These are phyloP conservation scores for Pyrenochaeta sp. DNA, from an alignment of 2,329 filamentous ascomycete species.

Conservation along the genomic window DNA sequence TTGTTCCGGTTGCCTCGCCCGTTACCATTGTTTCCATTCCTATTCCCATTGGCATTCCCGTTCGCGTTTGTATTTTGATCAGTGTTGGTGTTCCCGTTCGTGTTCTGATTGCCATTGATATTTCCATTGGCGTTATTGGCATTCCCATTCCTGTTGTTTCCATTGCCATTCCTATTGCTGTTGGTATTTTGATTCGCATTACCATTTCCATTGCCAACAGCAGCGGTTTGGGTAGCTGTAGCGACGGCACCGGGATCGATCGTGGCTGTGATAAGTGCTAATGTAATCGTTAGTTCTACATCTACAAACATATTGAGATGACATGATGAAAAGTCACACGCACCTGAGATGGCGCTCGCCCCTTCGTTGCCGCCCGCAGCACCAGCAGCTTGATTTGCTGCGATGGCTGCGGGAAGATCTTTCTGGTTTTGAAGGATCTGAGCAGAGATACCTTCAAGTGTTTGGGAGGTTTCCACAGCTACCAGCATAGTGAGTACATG, in stretches of 20 bases:
- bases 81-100: conserved; percentile 13
- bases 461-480: conserved; percentile 58
- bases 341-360: conserved; percentile 53
- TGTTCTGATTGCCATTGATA: conserved; percentile 3
- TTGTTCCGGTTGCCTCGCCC: conserved; percentile 3
- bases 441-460: conserved; percentile 54
- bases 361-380: conserved; percentile 46
- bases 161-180: conserved; percentile 14
- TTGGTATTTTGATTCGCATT: conserved; percentile 17
- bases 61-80: neutral
- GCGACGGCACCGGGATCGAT: conserved; percentile 22
- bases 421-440: conserved; percentile 62
- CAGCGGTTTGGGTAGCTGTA: conserved; percentile 9
- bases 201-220: conserved; percentile 17
- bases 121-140: conserved; percentile 12
- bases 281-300: conserved; percentile 11
- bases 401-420: conserved; percentile 60
- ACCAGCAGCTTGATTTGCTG: conserved; percentile 57
- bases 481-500: conserved; percentile 30
- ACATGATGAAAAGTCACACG: conserved; percentile 16
- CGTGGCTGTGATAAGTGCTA: conserved; percentile 28
- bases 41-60: conserved; percentile 4
- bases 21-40: neutral
- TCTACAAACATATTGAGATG: conserved; percentile 23
- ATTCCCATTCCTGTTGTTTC: conserved; percentile 7